A percentile compares a stretch with the other conserved stretches of the same genome.
Evolutionary conservation across 164 flowering plant species (phyloP).

Genomic region (Stephania yunnanensis): DNA sequence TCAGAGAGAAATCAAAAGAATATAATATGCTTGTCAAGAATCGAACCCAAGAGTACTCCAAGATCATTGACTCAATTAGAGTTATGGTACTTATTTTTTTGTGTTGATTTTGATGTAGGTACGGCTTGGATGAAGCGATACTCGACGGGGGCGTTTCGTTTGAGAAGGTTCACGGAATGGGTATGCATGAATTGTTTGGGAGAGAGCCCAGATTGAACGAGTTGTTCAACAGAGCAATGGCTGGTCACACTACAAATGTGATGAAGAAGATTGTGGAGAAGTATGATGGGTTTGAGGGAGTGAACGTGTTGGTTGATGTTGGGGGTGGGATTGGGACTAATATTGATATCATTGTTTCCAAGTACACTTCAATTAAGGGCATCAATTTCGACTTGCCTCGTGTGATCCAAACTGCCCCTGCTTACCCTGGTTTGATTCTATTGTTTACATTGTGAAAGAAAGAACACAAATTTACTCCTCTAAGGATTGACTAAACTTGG

Average conservation of each 20-base stretch:
- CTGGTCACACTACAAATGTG: conserved; percentile 58
- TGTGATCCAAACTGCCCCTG: conserved; percentile 67
- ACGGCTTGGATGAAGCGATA: conserved; percentile 78
- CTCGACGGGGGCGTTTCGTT: conserved; percentile 83
- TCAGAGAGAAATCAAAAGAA: too few species aligned
- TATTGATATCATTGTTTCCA: conserved; percentile 51
- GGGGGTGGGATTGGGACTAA: conserved; percentile 89
- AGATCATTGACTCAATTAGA: too few species aligned
- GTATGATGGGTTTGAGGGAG: conserved; percentile 73
- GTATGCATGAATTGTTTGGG: conserved; percentile 64
- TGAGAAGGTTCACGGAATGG: conserved; percentile 74
- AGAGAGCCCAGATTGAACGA: conserved; percentile 71
- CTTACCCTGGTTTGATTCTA: conserved; percentile 42
- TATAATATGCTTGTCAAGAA: too few species aligned
- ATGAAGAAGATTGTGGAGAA: conserved; percentile 67
- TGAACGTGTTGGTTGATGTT: conserved; percentile 61
- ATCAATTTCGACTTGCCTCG: conserved; percentile 83
- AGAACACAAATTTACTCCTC: too few species aligned
- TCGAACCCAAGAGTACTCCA: too few species aligned
- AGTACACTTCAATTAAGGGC: conserved; percentile 63
- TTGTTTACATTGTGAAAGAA: too few species aligned
- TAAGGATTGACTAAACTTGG: too few species aligned
- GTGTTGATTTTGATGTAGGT: conserved; percentile 30
- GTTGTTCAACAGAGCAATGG: conserved; percentile 80
- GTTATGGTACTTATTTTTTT: too few species aligned